These are phyloP conservation scores for Plasmodium reichenowi DNA, from an alignment of 169 alveolate genomes.

Conservation along the genomic window DNA sequence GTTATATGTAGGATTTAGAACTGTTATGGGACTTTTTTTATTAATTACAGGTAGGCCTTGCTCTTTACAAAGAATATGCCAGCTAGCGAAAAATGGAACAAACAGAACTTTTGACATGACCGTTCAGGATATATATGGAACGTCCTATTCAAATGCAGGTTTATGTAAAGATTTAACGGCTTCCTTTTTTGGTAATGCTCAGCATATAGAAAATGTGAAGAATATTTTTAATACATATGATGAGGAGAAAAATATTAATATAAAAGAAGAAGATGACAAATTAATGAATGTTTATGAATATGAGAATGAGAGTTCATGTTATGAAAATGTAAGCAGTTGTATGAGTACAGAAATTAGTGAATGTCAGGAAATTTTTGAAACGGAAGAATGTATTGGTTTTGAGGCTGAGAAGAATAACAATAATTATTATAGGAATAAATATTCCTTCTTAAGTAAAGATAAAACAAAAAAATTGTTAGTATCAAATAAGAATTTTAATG, in stretches of 20 bases:
- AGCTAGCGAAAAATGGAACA: constrained; percentile 40
- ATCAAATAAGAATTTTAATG: no score
- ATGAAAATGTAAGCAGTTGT: background rate
- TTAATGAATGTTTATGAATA: background rate
- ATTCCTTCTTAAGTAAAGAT: background rate
- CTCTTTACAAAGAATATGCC: constrained; percentile 34
- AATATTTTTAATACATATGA: constrained; percentile 1
- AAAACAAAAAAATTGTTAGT: background rate
- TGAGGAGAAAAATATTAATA: background rate
- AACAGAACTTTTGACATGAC: constrained; percentile 51
- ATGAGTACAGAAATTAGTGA: no score
- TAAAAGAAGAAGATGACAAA: background rate
- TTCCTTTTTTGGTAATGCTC: constrained; percentile 64
- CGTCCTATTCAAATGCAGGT: constrained; percentile 48
- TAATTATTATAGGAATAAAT: background rate
- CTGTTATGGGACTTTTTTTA: constrained; percentile 13
- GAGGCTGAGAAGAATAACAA: background rate
- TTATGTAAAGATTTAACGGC: constrained; percentile 38
- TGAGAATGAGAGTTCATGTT: background rate
- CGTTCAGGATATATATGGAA: constrained; percentile 70
- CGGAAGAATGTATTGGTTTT: background rate
- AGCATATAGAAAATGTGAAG: constrained; percentile 7
- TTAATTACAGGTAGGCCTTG: constrained; percentile 37
- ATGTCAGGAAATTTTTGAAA: background rate
- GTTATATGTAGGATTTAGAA: constrained; percentile 33